Conservation (phyloP, 805 yeast genomes). For the Ogataea nonfermentans region DNA sequence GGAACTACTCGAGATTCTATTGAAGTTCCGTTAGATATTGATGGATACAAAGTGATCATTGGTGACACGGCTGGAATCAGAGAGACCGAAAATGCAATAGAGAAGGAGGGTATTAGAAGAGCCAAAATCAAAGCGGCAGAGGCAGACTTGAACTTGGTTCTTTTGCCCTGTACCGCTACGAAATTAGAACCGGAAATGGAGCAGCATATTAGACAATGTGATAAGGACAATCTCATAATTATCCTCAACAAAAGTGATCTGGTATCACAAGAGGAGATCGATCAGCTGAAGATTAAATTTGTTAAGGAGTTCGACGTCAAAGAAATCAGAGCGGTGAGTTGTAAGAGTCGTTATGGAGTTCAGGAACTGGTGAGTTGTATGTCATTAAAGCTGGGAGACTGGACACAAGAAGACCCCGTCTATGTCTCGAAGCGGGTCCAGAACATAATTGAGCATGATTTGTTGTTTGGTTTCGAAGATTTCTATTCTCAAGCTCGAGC, state of each 20-base stretch:
- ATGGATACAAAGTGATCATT: constrained; percentile 78
- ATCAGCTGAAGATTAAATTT: constrained; percentile 21
- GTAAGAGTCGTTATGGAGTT: constrained; percentile 55
- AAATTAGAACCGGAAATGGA: constrained; percentile 38
- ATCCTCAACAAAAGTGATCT: constrained; percentile 65
- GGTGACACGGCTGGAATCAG: constrained; percentile 96
- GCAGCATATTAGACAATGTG: constrained; percentile 34
- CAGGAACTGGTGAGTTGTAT: constrained; percentile 42
- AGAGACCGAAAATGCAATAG: constrained; percentile 40
- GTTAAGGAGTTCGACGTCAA: constrained; percentile 29
- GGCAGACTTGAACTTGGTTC: constrained; percentile 69
- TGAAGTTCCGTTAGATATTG: constrained; percentile 75
- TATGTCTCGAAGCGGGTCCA: constrained; percentile 71
- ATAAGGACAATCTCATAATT: constrained; percentile 32
- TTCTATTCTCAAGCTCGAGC: constrained; percentile 49
- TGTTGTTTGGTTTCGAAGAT: constrained; percentile 68
- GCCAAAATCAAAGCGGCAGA: constrained; percentile 59
- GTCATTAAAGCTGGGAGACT: constrained; percentile 1
- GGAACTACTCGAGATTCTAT: constrained; percentile 93
- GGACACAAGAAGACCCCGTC: constrained; percentile 55
- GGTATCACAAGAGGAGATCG: constrained; percentile 16
- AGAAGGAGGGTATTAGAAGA: constrained; percentile 73
- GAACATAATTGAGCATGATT: constrained; percentile 74
- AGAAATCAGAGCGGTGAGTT: constrained; percentile 51
- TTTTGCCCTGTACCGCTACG: constrained; percentile 47